These are phyloP conservation scores for Pseudognaphalium luteoalbum DNA, from an alignment of 129 eudicot species.

Conservation along the genomic window DNA sequence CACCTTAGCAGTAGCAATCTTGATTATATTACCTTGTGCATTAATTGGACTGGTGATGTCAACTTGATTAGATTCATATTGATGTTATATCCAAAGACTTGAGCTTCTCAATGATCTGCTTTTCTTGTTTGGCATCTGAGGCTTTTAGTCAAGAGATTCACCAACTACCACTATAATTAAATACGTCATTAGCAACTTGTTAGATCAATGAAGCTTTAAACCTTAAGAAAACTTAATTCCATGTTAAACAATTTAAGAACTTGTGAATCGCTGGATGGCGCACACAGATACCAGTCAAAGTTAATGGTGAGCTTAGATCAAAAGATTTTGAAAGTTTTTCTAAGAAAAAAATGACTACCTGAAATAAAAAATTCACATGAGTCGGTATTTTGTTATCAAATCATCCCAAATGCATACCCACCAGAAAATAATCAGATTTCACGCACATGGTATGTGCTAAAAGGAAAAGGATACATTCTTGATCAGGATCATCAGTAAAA, in stretches of 20 bases:
- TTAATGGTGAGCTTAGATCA: background rate
- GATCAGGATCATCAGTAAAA: slow-evolving; percentile 79
- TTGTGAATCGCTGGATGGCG: background rate
- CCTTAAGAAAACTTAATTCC: background rate
- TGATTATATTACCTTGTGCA: background rate
- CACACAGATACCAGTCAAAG: background rate
- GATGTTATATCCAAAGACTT: slow-evolving; percentile 33
- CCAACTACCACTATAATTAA: background rate
- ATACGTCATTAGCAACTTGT: background rate
- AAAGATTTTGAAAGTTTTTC: background rate
- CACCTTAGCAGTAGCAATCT: background rate
- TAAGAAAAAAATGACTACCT: background rate
- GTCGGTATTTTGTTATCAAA: background rate
- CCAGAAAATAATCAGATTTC: background rate
- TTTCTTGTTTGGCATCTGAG: slow-evolving; percentile 76
- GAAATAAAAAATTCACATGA: background rate
- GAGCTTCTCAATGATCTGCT: slow-evolving; percentile 65
- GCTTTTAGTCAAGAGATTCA: slow-evolving; percentile 48
- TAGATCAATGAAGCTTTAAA: background rate
- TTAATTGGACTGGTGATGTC: background rate
- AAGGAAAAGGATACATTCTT: slow-evolving; percentile 78
- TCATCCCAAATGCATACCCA: background rate
- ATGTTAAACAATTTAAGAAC: too few species aligned
- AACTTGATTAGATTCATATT: slow-evolving; percentile 22
- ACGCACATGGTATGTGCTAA: background rate